Base-by-base conservation (phyloP, 768 basidiomycete genomes). In the Austroboletus festivus region DNA sequence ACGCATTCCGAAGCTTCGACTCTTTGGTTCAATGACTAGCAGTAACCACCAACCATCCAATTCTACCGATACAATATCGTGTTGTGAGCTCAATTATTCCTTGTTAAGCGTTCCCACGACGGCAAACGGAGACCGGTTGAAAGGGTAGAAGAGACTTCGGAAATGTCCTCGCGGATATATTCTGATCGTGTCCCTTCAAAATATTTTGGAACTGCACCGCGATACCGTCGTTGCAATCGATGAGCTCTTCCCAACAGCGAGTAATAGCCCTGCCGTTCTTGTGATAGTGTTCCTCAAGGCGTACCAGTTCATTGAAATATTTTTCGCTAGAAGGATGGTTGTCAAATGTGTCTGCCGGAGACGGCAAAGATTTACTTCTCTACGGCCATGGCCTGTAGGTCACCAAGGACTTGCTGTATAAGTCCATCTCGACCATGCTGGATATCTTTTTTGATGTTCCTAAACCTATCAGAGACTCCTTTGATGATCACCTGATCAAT, bases 281-380 rank as follows among this genome's bases (percentile, higher is more conserved):
- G 31, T 75, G 69, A 53, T 83, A 85, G 45, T 76, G 74, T 45
- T 73, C 71, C 55, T 83, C 80, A 16, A 84, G 71, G 45, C 74
- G 73, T 24, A 85, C 73, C 24, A 86, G 62, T 13, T 52, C 61
- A 55, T 83, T 80, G 62, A 78, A 82, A 54, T 79, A 73, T 18
- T 54, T 62, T 35, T 71, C 70, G 45, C 84, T 86, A 50, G 3
- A 19, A 44, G 34, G 9, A 44, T 37, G 18, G 9, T 39, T 47
- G 34, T 55, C 47, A 52, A 35, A 16, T 39, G n/a, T 11, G 44
- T 43, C 26, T 33, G n/a, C 13, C 28, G 38, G 47, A 42, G 24
- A 37, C 38, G 18, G 30, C 4, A 12, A 37, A 3, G 12, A 34
- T 47, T 46, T 42, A 67, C 65, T 65, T 65, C 41, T 65, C 55